Evolutionary conservation across 192 early-diverging fungal species (phyloP).

Genomic region (Coemansia sp.): DNA sequence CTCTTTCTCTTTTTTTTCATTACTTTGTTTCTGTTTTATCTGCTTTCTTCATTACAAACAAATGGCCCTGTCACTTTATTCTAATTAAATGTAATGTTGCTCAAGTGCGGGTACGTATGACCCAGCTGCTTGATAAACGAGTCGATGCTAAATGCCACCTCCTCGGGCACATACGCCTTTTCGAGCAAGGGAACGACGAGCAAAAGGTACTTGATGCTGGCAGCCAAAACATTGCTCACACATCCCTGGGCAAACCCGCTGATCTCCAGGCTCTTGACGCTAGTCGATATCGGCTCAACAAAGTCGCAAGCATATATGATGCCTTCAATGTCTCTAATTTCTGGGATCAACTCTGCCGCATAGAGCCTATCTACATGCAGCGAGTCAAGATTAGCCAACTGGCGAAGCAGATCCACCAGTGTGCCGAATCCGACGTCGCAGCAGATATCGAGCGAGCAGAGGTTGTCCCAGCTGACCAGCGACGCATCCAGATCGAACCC

Average conservation of each 20-base stretch:
- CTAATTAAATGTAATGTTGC: not conserved
- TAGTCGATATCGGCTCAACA: not conserved
- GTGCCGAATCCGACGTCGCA: not conserved
- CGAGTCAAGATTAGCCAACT: not conserved
- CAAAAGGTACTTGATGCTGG: not conserved
- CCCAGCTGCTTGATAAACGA: slow-evolving; percentile 2
- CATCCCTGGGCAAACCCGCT: not conserved
- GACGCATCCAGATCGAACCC: not conserved
- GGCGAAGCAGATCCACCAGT: not conserved
- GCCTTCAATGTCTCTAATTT: not conserved
- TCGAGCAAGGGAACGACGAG: not conserved
- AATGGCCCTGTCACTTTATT: too few species aligned
- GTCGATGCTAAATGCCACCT: not conserved
- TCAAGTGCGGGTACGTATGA: not conserved
- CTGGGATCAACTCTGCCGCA: not conserved
- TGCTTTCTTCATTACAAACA: not conserved
- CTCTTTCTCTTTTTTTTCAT: not conserved
- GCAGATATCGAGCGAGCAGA: not conserved
- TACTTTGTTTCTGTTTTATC: not conserved
- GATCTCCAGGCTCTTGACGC: not conserved
- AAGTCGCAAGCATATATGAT: not conserved
- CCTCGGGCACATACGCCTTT: not conserved
- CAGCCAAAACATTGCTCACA: not conserved
- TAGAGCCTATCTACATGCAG: not conserved
- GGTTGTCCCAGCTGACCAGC: not conserved